phyloP scores from a whole-genome alignment of 192 early-diverging fungal species.

The Dimargaris xerosporica region DNA sequence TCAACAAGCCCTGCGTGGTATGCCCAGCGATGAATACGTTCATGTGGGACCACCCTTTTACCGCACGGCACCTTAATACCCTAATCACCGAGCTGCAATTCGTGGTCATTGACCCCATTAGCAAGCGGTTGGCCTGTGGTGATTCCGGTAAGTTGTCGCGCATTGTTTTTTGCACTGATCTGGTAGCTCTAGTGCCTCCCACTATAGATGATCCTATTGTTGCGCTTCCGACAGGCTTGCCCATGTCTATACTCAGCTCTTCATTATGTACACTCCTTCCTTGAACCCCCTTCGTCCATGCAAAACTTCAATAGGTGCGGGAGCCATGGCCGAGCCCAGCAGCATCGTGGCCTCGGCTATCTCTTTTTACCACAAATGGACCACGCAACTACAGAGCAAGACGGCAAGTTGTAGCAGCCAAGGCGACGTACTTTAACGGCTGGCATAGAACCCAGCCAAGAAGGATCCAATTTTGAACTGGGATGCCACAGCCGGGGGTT shows the following conservation, averaged over 20 bases:
- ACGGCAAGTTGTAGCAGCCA: too few species aligned
- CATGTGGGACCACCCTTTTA: conserved; percentile 94
- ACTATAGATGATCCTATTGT: not conserved
- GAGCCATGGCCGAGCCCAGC: conserved; percentile 75
- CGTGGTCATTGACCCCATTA: conserved; percentile 55
- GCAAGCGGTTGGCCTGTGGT: conserved; percentile 81
- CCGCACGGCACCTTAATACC: conserved; percentile 44
- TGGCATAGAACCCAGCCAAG: too few species aligned
- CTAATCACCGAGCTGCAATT: conserved; percentile 40
- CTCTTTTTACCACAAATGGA: too few species aligned
- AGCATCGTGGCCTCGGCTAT: conserved; percentile 36
- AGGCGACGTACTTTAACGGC: too few species aligned
- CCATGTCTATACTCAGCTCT: not conserved
- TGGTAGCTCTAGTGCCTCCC: not conserved
- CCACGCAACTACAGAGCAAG: too few species aligned
- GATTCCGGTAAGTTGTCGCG: conserved; percentile 44
- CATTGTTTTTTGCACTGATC: not conserved
- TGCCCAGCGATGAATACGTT: conserved; percentile 96
- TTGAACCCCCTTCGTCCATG: not conserved
- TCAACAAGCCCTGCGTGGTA: conserved; percentile 47
- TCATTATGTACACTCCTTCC: not conserved
- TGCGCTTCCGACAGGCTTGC: not conserved
- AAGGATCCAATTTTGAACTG: too few species aligned
- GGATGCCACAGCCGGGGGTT: too few species aligned
- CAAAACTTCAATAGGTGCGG: conserved; percentile 35